phyloP scores from a whole-genome alignment of 768 basidiomycete species.

The Boletus sp. region DNA sequence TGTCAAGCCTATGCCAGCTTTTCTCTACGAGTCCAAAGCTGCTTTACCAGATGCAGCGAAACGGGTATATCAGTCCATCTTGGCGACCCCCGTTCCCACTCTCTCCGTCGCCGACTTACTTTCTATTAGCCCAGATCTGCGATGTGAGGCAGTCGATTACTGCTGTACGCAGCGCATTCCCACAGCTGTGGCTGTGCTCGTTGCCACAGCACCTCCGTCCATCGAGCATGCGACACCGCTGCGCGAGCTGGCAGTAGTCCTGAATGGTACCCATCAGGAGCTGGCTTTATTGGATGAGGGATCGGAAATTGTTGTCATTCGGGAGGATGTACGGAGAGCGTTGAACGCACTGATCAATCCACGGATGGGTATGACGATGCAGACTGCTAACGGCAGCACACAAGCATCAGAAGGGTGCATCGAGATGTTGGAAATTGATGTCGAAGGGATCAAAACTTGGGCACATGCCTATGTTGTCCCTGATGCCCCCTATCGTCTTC shows the following conservation, averaged over 20 bases:
- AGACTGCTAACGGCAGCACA: constrained; percentile 18
- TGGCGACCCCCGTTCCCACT: not conserved
- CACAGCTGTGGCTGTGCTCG: no score
- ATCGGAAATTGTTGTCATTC: constrained; percentile 27
- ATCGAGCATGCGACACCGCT: constrained; percentile 4
- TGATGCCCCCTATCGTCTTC: constrained; percentile 15
- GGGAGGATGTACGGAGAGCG: constrained; percentile 13
- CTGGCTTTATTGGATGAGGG: constrained; percentile 1
- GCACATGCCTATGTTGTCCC: constrained; percentile 24
- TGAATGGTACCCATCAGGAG: not conserved
- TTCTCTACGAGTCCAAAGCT: constrained; percentile 11
- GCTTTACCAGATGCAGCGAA: not conserved
- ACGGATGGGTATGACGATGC: constrained; percentile 17
- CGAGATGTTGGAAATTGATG: constrained; percentile 7
- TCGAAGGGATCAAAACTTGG: constrained; percentile 20
- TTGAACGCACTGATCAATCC: constrained; percentile 16
- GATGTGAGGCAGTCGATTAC: constrained; percentile 3
- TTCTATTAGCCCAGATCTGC: constrained; percentile 15
- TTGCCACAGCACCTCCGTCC: not conserved
- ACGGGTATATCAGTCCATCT: constrained; percentile 1
- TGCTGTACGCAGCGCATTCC: not conserved
- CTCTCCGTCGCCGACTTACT: constrained; percentile 13
- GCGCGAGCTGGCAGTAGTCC: not conserved
- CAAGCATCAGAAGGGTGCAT: not conserved
- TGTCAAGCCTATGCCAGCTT: not conserved